These are phyloP conservation scores for Acer campestre DNA, from an alignment of 345 rosid genomes.

Conservation along the genomic window DNA sequence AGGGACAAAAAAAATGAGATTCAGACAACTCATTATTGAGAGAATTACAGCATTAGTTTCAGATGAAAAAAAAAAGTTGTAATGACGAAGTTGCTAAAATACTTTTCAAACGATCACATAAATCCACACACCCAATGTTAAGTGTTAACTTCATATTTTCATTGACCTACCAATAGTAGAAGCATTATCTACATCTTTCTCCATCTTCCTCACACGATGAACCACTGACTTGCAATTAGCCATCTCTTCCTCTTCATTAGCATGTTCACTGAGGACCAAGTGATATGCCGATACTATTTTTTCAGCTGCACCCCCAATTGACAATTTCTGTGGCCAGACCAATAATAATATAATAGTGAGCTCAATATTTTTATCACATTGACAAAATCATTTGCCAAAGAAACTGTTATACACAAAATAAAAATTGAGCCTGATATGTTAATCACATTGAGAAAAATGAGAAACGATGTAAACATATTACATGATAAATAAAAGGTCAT, in stretches of 20 bases:
- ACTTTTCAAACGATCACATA: slow-evolving; percentile 2
- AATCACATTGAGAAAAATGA: background rate
- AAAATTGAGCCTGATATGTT: background rate
- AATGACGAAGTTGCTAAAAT: background rate
- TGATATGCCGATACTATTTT: slow-evolving; percentile 91
- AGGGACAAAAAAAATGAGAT: slow-evolving; percentile 14
- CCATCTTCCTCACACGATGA: slow-evolving; percentile 77
- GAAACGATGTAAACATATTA: slow-evolving; percentile 4
- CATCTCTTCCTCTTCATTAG: slow-evolving; percentile 87
- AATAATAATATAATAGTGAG: background rate
- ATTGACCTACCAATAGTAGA: slow-evolving; percentile 55
- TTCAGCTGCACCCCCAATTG: slow-evolving; percentile 80
- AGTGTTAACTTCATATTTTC: background rate
- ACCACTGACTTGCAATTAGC: slow-evolving; percentile 73
- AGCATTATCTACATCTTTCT: slow-evolving; percentile 68
- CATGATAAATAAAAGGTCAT: background rate
- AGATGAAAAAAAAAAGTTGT: background rate
- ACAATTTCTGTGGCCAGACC: slow-evolving; percentile 56
- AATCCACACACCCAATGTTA: background rate
- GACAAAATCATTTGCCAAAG: background rate
- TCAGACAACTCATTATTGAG: slow-evolving; percentile 21
- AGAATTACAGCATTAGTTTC: slow-evolving; percentile 18
- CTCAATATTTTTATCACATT: background rate
- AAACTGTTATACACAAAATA: background rate
- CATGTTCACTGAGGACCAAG: slow-evolving; percentile 64